These are phyloP conservation scores for Taphrina sp. DNA, from an alignment of 1,139 yeast species.

Conservation along the genomic window DNA sequence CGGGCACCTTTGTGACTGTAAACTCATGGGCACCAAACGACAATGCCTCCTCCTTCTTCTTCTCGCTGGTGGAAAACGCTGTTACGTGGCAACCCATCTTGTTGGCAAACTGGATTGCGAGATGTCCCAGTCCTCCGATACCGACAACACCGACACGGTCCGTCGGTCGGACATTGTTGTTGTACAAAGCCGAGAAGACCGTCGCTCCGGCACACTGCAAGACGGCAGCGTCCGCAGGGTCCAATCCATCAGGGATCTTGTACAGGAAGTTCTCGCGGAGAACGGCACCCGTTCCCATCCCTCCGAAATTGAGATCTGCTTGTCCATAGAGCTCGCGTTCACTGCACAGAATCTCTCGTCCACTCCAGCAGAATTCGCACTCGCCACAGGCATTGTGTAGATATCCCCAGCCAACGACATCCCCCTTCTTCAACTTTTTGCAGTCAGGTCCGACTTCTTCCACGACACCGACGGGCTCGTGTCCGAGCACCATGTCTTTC, in stretches of 20 bases:
- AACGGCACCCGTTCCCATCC: constrained; percentile 23
- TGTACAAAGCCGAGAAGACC: constrained; percentile 46
- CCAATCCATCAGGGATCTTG: constrained; percentile 55
- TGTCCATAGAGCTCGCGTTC: constrained; percentile 19
- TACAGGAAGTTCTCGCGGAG: constrained; percentile 47
- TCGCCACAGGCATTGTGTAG: constrained; percentile 50
- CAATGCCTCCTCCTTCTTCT: constrained; percentile 45
- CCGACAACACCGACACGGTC: constrained; percentile 47
- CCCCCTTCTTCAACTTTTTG: constrained; percentile 49
- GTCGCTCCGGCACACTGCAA: constrained; percentile 49
- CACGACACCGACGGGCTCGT: constrained; percentile 59
- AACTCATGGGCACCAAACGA: constrained; percentile 47
- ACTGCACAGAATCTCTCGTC: constrained; percentile 47
- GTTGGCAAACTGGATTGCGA: constrained; percentile 47
- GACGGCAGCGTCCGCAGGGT: constrained; percentile 48
- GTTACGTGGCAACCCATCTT: constrained; percentile 48
- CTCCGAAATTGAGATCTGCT: constrained; percentile 23
- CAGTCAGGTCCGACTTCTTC: constrained; percentile 35
- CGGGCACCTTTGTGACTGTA: constrained; percentile 42
- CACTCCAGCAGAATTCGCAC: constrained; percentile 51
- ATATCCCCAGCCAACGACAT: constrained; percentile 60
- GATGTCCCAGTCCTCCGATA: constrained; percentile 50
- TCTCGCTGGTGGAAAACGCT: constrained; percentile 46
- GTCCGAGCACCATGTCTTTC: constrained; percentile 48
- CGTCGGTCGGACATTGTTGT: constrained; percentile 44